Evolutionary conservation across 2,329 filamentous ascomycete species (phyloP).

Genomic region (Myotisia sp.): DNA sequence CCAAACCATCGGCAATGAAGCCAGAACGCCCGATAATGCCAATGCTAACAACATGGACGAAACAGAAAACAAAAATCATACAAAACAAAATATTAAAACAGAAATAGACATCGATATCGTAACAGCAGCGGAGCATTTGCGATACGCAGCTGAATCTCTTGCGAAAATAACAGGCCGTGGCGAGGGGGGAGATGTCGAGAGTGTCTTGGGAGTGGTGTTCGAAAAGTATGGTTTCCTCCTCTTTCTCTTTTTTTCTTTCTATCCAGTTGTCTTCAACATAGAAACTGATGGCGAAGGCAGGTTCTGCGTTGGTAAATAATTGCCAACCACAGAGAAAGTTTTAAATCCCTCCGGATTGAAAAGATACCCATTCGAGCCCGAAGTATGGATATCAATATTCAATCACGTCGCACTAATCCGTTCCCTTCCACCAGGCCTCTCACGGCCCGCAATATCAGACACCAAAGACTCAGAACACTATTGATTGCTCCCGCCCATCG

Average conservation of each 20-base stretch:
- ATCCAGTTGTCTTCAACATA: neutral
- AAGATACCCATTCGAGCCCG: no score
- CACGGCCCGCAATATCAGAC: no score
- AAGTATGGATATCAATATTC: no score
- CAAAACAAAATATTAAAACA: conserved; percentile 10
- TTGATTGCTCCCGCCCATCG: no score
- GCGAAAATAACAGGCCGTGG: conserved; percentile 77
- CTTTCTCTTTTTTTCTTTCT: conserved; percentile 32
- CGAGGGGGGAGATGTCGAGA: conserved; percentile 78
- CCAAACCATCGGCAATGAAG: conserved; percentile 33
- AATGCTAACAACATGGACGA: conserved; percentile 4
- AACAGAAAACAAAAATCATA: conserved; percentile 5
- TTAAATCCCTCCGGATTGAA: no score
- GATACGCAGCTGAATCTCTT: conserved; percentile 65
- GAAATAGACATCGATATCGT: conserved; percentile 56
- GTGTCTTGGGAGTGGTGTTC: conserved; percentile 91
- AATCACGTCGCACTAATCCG: no score
- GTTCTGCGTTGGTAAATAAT: conserved; percentile 12
- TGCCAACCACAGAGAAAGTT: no score
- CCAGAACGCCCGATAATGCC: conserved; percentile 12
- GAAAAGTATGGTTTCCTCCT: conserved; percentile 59
- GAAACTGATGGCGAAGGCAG: conserved; percentile 5
- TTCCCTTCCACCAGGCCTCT: no score
- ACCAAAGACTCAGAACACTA: no score
- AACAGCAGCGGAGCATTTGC: conserved; percentile 74